Evolutionary conservation across 208 protist genomes (phyloP).

Genomic region (Leishmania tropica): DNA sequence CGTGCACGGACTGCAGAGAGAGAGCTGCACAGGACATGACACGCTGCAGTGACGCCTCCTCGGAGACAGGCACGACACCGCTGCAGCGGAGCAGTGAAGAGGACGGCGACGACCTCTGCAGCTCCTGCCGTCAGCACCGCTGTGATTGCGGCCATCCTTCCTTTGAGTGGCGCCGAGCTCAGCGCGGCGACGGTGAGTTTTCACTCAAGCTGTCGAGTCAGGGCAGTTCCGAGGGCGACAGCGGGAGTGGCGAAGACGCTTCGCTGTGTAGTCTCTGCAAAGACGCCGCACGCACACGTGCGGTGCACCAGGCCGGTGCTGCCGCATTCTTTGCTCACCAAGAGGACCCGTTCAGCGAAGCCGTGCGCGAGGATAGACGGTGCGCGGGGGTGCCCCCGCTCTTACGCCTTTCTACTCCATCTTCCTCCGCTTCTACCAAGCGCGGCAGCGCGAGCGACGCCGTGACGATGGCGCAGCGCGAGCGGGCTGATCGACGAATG

Average conservation of each 20-base stretch:
- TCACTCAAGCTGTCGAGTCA: not conserved
- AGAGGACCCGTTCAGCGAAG: slow-evolving; percentile 5
- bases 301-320: not conserved
- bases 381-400: slow-evolving; percentile 19
- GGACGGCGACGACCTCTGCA: slow-evolving; percentile 11
- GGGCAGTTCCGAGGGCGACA: not conserved
- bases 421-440: not conserved
- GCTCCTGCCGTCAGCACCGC: slow-evolving; percentile 6
- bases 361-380: slow-evolving; percentile 1
- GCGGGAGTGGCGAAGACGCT: not conserved
- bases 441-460: not conserved
- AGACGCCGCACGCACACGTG: slow-evolving; percentile 2
- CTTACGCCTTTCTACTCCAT: slow-evolving; percentile 7
- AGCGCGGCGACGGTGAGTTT: not conserved
- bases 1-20: not conserved
- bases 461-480: slow-evolving; percentile 4
- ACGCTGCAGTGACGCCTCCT: slow-evolving; percentile 15
- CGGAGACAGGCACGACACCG: slow-evolving; percentile 11
- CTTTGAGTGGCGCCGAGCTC: not conserved
- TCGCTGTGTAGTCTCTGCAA: slow-evolving; percentile 22
- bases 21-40: not conserved
- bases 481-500: not conserved
- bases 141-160: not conserved
- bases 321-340: not conserved
- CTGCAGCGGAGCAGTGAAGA: slow-evolving; percentile 2